Evolutionary conservation across 2,329 filamentous ascomycete genomes (phyloP).

Genomic region (Bimuria novae-zelandiae): DNA sequence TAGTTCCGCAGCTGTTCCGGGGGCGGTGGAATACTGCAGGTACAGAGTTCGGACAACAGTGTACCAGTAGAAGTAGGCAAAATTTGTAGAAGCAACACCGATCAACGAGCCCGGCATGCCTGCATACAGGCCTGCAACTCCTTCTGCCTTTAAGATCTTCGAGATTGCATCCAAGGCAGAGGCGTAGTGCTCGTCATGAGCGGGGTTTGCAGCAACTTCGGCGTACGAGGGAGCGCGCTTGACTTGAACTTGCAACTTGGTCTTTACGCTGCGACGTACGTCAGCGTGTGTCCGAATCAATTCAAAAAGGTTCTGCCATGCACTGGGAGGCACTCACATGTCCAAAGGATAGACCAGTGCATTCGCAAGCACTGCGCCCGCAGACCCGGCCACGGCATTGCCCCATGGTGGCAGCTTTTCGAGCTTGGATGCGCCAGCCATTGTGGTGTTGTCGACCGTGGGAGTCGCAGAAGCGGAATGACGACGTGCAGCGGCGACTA

Average conservation of each 20-base stretch:
- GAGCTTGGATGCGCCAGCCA: conserved; percentile 67
- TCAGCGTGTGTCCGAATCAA: conserved; percentile 9
- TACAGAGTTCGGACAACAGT: conserved; percentile 84
- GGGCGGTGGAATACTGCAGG: conserved; percentile 63
- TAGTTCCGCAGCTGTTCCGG: conserved; percentile 81
- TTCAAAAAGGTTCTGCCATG: background rate
- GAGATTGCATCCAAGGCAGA: conserved; percentile 87
- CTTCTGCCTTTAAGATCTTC: conserved; percentile 82
- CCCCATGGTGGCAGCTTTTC: conserved; percentile 85
- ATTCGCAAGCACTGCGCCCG: conserved; percentile 92
- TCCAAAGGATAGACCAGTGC: conserved; percentile 94
- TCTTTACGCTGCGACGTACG: conserved; percentile 76
- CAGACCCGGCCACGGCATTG: conserved; percentile 86
- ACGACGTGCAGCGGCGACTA: conserved; percentile 6
- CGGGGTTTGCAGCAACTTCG: conserved; percentile 38
- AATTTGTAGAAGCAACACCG: conserved; percentile 96
- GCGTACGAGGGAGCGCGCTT: conserved; percentile 58
- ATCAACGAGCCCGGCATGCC: conserved; percentile 86
- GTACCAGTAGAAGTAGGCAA: conserved; percentile 99
- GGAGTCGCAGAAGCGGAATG: conserved; percentile 3
- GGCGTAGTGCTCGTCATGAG: conserved; percentile 73
- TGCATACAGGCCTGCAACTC: conserved; percentile 80
- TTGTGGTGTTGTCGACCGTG: conserved; percentile 28
- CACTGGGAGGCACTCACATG: conserved; percentile 67
- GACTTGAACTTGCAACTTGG: conserved; percentile 91